Conservation (phyloP, 2,329 filamentous ascomycete species). For the Rutstroemia sp. region DNA sequence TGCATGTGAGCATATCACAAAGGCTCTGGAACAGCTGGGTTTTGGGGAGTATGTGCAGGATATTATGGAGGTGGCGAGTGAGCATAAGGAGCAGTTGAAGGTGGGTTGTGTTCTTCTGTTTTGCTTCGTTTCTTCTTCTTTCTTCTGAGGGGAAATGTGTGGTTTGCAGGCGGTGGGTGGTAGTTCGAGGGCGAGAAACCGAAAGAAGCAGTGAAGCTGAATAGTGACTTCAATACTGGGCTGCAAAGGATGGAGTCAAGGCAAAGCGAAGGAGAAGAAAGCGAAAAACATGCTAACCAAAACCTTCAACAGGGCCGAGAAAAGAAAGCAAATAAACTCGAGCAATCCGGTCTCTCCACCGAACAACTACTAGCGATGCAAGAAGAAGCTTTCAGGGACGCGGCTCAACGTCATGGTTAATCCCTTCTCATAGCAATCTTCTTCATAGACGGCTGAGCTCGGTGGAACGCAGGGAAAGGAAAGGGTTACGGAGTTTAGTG, state of each 20-base stretch:
- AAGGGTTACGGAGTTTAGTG: no score
- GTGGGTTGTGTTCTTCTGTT: conserved; percentile 39
- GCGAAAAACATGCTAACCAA: conserved; percentile 2
- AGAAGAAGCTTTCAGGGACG: conserved; percentile 82
- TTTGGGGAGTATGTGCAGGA: conserved; percentile 89
- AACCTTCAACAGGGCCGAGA: conserved; percentile 63
- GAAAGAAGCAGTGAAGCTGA: not conserved
- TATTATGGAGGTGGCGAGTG: conserved; percentile 76
- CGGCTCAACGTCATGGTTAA: conserved; percentile 34
- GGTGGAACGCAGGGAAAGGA: no score
- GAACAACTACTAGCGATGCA: conserved; percentile 86
- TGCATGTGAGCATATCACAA: conserved; percentile 94
- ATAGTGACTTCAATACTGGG: not conserved
- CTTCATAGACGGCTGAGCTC: no score
- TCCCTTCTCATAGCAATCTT: no score
- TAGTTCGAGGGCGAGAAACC: not conserved
- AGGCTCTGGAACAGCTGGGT: conserved; percentile 84
- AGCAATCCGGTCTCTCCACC: conserved; percentile 84
- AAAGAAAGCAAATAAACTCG: conserved; percentile 96
- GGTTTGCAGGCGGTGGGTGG: no score
- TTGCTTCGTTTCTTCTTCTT: not conserved
- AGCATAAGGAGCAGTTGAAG: conserved; percentile 91
- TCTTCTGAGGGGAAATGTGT: no score
- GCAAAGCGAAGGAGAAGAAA: not conserved
- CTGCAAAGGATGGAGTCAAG: not conserved